Conservation (phyloP, 345 rosid species). For the Eucalyptus dawsonii region DNA sequence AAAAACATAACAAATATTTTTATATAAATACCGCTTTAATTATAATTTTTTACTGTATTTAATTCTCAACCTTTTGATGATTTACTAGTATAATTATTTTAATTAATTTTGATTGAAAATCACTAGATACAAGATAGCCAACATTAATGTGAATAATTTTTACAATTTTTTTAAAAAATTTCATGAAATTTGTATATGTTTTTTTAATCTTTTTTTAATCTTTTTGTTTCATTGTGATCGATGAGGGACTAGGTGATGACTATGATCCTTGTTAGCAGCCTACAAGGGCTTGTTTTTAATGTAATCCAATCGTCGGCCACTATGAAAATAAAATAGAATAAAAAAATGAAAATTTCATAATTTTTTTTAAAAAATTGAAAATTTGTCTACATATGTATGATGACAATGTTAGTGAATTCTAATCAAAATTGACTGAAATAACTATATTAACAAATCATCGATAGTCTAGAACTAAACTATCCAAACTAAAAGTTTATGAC, state of each 20-base stretch:
- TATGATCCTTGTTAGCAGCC: background rate
- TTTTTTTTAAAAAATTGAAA: too few relatives aligned
- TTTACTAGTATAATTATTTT: background rate
- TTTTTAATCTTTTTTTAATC: background rate
- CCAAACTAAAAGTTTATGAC: background rate
- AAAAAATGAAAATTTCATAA: background rate
- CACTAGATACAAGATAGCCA: accelerated
- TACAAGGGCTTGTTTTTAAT: background rate
- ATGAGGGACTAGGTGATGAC: background rate
- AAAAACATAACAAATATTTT: accelerated
- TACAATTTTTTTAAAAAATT: accelerated
- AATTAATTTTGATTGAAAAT: accelerated
- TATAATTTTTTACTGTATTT: background rate
- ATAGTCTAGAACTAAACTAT: background rate
- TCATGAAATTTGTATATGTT: background rate
- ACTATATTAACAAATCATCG: background rate
- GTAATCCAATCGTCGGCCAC: background rate
- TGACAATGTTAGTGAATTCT: background rate
- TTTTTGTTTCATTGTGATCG: background rate
- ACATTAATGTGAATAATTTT: accelerated
- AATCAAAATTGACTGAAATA: background rate
- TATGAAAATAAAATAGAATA: background rate
- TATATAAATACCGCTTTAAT: background rate
- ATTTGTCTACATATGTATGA: too few relatives aligned
- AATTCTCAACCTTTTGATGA: accelerated